These are phyloP conservation scores for Berkeleyomyces basicola DNA, from an alignment of 2,329 filamentous ascomycete genomes.

Conservation along the genomic window DNA sequence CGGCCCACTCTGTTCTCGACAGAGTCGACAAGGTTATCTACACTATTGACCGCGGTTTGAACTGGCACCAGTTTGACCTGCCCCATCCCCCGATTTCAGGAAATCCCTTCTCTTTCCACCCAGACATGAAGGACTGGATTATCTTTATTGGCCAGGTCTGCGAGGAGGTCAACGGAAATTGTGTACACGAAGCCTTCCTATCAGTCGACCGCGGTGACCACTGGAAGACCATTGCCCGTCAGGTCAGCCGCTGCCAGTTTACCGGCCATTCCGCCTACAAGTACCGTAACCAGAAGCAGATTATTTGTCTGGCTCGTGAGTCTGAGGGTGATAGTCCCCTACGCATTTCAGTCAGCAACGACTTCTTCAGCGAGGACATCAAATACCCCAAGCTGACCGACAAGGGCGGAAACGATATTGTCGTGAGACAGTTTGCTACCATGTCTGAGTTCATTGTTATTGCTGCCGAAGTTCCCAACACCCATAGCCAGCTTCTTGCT, in stretches of 20 bases:
- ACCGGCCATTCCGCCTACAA: conserved; percentile 47
- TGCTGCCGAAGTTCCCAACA: conserved; percentile 32
- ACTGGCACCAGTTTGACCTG: conserved; percentile 56
- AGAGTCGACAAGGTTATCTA: conserved; percentile 43
- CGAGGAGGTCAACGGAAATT: conserved; percentile 36
- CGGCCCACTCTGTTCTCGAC: conserved; percentile 26
- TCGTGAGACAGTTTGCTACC: conserved; percentile 69
- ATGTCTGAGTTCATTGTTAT: conserved; percentile 96
- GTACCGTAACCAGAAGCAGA: conserved; percentile 35
- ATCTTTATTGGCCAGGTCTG: conserved; percentile 76
- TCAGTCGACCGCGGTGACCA: conserved; percentile 64
- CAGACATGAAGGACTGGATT: conserved; percentile 71
- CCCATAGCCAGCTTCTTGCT: conserved; percentile 52
- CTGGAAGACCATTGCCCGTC: conserved; percentile 61
- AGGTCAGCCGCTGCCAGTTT: conserved; percentile 73
- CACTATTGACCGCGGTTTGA: conserved; percentile 61
- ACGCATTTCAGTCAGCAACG: conserved; percentile 58
- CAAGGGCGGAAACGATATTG: conserved; percentile 36
- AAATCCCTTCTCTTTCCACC: conserved; percentile 58
- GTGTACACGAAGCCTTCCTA: conserved; percentile 58
- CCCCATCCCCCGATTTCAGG: conserved; percentile 34
- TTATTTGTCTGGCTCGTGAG: conserved; percentile 41
- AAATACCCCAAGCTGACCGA: conserved; percentile 33
- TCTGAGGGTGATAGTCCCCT: conserved; percentile 39
- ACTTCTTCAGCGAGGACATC: conserved; percentile 51